Evolutionary conservation across 257 asterid genomes (phyloP), one percentile per base, ranked within the genome.

Genomic region (Jacaranda copaia): DNA sequence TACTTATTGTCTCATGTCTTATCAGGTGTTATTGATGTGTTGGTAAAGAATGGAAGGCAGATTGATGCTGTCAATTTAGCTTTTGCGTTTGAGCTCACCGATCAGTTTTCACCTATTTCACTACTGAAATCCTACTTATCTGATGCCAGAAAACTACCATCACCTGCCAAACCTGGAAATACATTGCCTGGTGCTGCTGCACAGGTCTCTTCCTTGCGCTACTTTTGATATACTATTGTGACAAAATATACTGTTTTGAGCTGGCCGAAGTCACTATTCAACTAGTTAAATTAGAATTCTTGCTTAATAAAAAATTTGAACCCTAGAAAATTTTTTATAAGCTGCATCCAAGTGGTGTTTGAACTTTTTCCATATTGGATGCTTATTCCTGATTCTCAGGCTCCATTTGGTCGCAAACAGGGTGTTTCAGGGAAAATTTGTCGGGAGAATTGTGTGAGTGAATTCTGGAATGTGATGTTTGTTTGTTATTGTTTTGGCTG

Each of bases 61-160:
- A 92, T 96, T 72, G 99, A 96, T 81, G 99, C 99, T 80, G 98
- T 93, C 82, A 96, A 96, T 83, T 85, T 96, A 79, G 97, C 97
- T 62, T 87, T 91, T 89, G 95, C 96, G 40, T 96, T 93, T 80
- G 97, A 88, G 83, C 95, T 92, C 68, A 93, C 96, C 4, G 85
- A 87, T 73, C 97, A 86, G 87, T 96, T 92, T 82, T 81, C 90
- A 2, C 98, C 99, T 16, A 85, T 88, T 67, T 75, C 91, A 42
- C 83, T 96, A 16, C 89, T 96, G 81, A 93, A 90, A 81, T 89
- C 93, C 52, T 96, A 90, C 96, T 85, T 96, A 85, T 67, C 85
- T 36, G 98, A 96, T 81, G 95, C 96, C 75, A 89, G 72, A 52
- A 96, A 90, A 76, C 78, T 78, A 35, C 72, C 91, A 12, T 79